A percentile compares a stretch with the other conserved stretches of the same genome.
Conservation (phyloP, 129 eudicot species). For the Logfia minima region DNA sequence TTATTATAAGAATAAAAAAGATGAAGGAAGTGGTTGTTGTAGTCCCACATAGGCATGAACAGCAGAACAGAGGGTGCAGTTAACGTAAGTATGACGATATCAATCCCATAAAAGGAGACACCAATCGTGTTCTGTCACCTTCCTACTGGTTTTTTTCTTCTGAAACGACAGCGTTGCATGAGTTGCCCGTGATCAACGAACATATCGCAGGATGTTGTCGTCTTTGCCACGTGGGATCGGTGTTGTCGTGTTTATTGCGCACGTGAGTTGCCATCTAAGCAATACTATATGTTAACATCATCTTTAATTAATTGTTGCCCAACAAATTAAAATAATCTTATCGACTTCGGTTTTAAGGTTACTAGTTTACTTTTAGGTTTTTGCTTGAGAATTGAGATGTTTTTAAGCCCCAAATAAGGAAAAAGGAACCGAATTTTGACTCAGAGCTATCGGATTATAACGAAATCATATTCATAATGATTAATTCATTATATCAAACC, state of each 20-base stretch:
- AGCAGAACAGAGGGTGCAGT: neutral
- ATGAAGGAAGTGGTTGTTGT: neutral
- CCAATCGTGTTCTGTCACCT: neutral
- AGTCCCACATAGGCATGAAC: neutral
- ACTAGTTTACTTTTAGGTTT: neutral
- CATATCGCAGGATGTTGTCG: constrained; percentile 21
- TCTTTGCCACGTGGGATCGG: constrained; percentile 29
- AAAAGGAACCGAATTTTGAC: neutral
- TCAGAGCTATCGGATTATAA: neutral
- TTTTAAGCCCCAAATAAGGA: neutral
- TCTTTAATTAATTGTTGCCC: neutral
- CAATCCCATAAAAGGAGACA: neutral
- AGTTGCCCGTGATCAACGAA: neutral
- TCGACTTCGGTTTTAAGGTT: neutral
- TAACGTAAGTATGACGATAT: constrained; percentile 30
- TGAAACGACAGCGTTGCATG: neutral
- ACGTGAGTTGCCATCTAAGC: constrained; percentile 32
- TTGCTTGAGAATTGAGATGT: neutral
- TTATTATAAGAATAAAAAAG: too few species aligned
- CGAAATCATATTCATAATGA: neutral
- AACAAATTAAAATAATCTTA: too few species aligned
- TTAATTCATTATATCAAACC: too few species aligned
- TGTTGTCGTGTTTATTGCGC: constrained; percentile 30
- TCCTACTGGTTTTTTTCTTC: neutral
- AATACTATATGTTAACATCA: neutral